Evolutionary conservation across 345 rosid genomes (phyloP), one percentile per base, ranked within the genome.

Genomic region (Isatis tinctoria): DNA sequence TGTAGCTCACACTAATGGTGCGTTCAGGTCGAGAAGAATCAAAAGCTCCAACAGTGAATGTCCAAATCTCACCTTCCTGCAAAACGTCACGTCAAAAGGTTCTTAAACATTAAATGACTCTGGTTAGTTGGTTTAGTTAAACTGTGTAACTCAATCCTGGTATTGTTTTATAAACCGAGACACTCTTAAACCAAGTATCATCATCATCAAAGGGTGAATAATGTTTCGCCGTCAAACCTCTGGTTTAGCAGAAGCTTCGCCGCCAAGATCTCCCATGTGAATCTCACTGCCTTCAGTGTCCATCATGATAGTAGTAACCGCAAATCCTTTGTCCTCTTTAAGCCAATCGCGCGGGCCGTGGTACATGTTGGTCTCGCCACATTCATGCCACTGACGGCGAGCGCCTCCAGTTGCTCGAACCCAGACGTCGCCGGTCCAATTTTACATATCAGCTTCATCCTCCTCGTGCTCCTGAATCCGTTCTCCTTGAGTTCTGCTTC

Each of bases 281-380:
- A 96, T 96, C 87, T 96, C 99, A 58, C 99, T 96, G 10, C 99
- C 99, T 86, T 96, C 98, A 20, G 99, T 96, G 49, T 96, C 99
- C 99, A 96, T 96, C 99, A 96, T 96, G 58, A 96, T n/a, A n/a
- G n/a, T 86, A 2, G 99, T 98, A 35, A 96, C 99, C 0, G 99
- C 98, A 58, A 76, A 92, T 0, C 99, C 99, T 79, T 92, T 96
- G 83, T 96, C 98, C 65, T 90, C 97, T 65, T 96, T 96, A 73
- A 96, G 84, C 99, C 99, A 96, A 60, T 92, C 98, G 2, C 88
- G 88, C 0, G 96, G 85, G 1, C 98, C 97, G 63, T 96, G 99
- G 51, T 98, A 96, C 99, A 96, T 92, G 53, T 96, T 96, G 61
- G 81, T 59, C 99, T 69, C 3, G 99, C 99, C 20, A 92, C 96